Evolutionary conservation across 371 early-diverging fungal species (phyloP).

Genomic region (Mucor irregularis): DNA sequence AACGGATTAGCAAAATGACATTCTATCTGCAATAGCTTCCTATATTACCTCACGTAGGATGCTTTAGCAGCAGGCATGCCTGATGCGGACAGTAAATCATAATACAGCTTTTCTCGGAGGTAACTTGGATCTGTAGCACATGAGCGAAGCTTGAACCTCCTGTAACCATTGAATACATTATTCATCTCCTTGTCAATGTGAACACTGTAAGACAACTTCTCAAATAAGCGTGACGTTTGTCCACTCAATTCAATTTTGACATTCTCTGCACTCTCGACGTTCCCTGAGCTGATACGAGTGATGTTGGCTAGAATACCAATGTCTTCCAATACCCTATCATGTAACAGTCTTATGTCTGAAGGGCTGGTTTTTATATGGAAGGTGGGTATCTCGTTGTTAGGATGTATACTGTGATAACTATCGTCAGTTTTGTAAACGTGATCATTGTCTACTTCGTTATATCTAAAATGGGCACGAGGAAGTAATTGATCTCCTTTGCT

Average conservation of each 20-base stretch:
- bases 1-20: not conserved
- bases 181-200: conserved; percentile 11
- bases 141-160: conserved; percentile 38
- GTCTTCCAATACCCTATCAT: conserved; percentile 28
- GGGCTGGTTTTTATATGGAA: conserved; percentile 25
- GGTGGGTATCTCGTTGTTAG: conserved; percentile 27
- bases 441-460: not conserved
- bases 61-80: conserved; percentile 45
- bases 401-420: conserved; percentile 15
- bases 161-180: conserved; percentile 23
- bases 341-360: conserved; percentile 13
- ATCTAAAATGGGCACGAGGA: not conserved
- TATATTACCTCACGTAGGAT: conserved; percentile 40
- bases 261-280: conserved; percentile 5
- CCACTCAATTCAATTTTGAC: conserved; percentile 27
- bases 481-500: not conserved
- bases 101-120: conserved; percentile 54
- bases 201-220: conserved; percentile 33
- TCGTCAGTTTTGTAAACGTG: not conserved
- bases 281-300: conserved; percentile 23
- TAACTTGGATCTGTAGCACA: conserved; percentile 48
- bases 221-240: conserved; percentile 36
- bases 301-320: conserved; percentile 26
- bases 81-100: conserved; percentile 46
- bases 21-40: too few species aligned